Evolutionary conservation across 352 stramenopile genomes (phyloP).

Genomic region (Elongisporangium undulatum): DNA sequence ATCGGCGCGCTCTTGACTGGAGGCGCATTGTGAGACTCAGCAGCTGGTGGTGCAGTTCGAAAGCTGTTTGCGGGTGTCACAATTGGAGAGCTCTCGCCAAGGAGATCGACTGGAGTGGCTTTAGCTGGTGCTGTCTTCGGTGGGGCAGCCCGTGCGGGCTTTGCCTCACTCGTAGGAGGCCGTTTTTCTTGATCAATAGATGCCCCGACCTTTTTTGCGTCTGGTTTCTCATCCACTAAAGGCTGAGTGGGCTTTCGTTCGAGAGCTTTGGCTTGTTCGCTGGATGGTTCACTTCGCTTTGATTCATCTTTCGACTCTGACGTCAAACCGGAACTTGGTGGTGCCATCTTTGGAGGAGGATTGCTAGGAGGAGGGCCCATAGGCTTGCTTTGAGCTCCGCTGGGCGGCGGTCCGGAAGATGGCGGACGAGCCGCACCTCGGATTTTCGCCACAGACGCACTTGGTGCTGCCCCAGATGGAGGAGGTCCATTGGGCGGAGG

Average conservation of each 20-base stretch:
- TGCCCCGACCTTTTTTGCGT: conserved; percentile 20
- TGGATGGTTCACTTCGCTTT: not conserved
- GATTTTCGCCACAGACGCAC: conserved; percentile 72
- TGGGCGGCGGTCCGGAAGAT: conserved; percentile 25
- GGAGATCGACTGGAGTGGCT: conserved; percentile 33
- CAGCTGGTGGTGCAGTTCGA: conserved; percentile 5
- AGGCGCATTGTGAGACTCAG: conserved; percentile 8
- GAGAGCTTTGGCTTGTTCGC: conserved; percentile 11
- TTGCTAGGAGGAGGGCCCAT: conserved; percentile 13
- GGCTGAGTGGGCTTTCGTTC: conserved; percentile 9
- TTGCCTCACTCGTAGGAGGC: conserved; percentile 17
- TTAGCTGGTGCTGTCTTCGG: conserved; percentile 15
- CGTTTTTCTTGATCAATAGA: conserved; percentile 9
- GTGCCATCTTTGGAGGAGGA: conserved; percentile 5
- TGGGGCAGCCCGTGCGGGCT: conserved; percentile 5
- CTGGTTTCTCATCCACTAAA: conserved; percentile 15
- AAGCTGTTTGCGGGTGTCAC: conserved; percentile 16
- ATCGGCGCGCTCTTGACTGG: conserved; percentile 16
- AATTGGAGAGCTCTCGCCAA: conserved; percentile 23
- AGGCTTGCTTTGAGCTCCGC: conserved; percentile 16
- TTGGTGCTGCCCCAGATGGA: conserved; percentile 36
- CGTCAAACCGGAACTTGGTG: not conserved
- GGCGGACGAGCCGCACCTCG: conserved; percentile 50
- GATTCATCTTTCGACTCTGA: not conserved
- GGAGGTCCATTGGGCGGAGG: conserved; percentile 61